These are phyloP conservation scores for Collariella sp. DNA, from an alignment of 495 filamentous ascomycete genomes.

Conservation along the genomic window DNA sequence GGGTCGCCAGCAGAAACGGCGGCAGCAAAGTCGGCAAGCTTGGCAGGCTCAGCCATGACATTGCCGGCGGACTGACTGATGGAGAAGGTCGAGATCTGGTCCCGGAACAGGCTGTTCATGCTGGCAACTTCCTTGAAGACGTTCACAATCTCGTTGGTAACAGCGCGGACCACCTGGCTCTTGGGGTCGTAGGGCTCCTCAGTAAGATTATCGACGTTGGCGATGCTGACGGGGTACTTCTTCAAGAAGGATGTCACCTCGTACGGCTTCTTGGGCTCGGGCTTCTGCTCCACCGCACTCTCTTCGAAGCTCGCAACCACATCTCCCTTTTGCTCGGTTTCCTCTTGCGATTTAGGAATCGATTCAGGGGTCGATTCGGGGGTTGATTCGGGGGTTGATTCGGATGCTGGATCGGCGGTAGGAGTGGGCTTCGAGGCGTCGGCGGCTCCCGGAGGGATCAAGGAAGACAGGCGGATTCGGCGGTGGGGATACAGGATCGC, in stretches of 20 bases:
- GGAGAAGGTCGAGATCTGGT: constrained; percentile 94
- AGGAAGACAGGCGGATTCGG: constrained; percentile 76
- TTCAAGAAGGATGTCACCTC: constrained; percentile 86
- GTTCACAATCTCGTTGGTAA: constrained; percentile 95
- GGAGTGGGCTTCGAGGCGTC: constrained; percentile 34
- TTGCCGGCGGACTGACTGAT: constrained; percentile 92
- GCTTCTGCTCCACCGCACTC: constrained; percentile 42
- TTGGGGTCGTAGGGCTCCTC: constrained; percentile 89
- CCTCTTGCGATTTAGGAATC: constrained; percentile 37
- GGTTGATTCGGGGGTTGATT: constrained; percentile 45
- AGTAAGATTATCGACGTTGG: constrained; percentile 84
- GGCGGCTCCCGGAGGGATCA: constrained; percentile 54
- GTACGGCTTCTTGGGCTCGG: constrained; percentile 51
- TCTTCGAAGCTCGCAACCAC: constrained; percentile 98
- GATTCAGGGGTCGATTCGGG: constrained; percentile 51
- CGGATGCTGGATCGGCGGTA: constrained; percentile 42
- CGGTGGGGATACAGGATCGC: constrained; percentile 94
- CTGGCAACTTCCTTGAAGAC: constrained; percentile 94
- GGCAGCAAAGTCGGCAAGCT: constrained; percentile 93
- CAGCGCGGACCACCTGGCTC: constrained; percentile 72
- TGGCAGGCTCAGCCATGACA: constrained; percentile 86
- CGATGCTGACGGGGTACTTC: constrained; percentile 83
- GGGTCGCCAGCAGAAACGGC: constrained; percentile 87
- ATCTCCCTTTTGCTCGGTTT: constrained; percentile 61
- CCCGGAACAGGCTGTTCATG: constrained; percentile 89